Evolutionary conservation across 108 stramenopile species (phyloP).

Genomic region (Cyclotella baltica): DNA sequence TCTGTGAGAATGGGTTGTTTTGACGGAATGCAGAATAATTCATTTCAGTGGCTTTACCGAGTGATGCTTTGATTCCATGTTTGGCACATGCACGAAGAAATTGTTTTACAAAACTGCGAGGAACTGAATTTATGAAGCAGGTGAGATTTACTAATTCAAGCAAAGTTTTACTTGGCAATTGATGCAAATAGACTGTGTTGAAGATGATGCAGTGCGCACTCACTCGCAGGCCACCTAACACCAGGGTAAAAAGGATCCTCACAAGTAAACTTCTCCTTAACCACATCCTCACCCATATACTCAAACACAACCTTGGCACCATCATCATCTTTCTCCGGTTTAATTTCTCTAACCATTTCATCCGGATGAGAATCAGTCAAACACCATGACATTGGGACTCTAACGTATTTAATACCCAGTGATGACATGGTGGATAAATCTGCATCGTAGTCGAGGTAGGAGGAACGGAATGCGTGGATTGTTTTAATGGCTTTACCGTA

Average conservation of each 20-base stretch:
- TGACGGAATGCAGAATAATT: background rate
- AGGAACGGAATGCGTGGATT: conserved; percentile 69
- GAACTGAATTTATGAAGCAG: conserved; percentile 38
- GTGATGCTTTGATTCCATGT: conserved; percentile 56
- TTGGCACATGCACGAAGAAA: conserved; percentile 66
- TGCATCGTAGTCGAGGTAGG: conserved; percentile 66
- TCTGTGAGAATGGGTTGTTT: background rate
- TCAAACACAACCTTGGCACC: background rate
- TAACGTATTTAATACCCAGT: conserved; percentile 65
- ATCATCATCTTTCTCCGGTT: conserved; percentile 23
- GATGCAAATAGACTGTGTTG: no score
- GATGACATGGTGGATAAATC: conserved; percentile 54
- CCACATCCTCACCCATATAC: conserved; percentile 41
- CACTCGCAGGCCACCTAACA: conserved; percentile 68
- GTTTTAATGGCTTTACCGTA: conserved; percentile 58
- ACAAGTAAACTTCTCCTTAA: conserved; percentile 69
- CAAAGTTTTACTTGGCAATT: conserved; percentile 7
- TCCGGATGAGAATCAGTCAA: conserved; percentile 69
- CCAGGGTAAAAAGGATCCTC: conserved; percentile 69
- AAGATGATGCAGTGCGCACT: background rate
- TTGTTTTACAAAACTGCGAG: conserved; percentile 53
- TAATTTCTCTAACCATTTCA: conserved; percentile 22
- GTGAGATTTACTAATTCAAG: background rate
- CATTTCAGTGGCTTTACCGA: conserved; percentile 14
- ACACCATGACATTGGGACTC: conserved; percentile 83